phyloP scores from a whole-genome alignment of 768 basidiomycete genomes.

The Psilocybe subaeruginosa region DNA sequence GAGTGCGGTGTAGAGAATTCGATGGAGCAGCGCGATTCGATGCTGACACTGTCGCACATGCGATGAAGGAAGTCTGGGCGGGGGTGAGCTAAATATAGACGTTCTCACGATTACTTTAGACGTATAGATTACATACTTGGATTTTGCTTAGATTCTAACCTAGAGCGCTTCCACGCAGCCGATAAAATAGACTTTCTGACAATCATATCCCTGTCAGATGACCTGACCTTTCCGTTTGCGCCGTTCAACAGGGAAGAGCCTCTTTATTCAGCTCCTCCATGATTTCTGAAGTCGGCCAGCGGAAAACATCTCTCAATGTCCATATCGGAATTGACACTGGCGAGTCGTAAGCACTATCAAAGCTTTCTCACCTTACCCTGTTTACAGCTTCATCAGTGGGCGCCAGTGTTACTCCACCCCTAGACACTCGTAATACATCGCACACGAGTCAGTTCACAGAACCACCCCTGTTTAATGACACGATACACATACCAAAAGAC shows the following conservation, averaged over 20 bases:
- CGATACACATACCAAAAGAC: neutral
- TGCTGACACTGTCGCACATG: conserved; percentile 21
- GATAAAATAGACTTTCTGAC: conserved; percentile 3
- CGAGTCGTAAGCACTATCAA: neutral
- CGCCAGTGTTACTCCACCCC: neutral
- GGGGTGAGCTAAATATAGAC: conserved; percentile 22
- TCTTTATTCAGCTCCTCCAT: neutral
- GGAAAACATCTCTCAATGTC: neutral
- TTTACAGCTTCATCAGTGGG: neutral
- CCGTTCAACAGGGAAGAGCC: neutral
- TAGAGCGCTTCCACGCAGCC: neutral
- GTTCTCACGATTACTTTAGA: conserved; percentile 19
- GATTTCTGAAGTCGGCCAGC: neutral
- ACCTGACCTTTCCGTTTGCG: neutral
- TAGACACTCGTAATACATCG: neutral
- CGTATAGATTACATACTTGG: conserved; percentile 1
- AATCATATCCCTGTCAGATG: conserved; percentile 1
- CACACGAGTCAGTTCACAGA: neutral
- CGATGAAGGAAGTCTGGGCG: conserved; percentile 27
- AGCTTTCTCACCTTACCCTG: neutral
- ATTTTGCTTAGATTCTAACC: neutral
- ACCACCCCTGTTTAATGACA: neutral
- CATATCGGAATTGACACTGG: neutral
- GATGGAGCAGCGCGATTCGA: conserved; percentile 27
- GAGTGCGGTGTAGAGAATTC: conserved; percentile 61